Conservation (phyloP, 179 eudicot species). For the Beta corolliflora region DNA sequence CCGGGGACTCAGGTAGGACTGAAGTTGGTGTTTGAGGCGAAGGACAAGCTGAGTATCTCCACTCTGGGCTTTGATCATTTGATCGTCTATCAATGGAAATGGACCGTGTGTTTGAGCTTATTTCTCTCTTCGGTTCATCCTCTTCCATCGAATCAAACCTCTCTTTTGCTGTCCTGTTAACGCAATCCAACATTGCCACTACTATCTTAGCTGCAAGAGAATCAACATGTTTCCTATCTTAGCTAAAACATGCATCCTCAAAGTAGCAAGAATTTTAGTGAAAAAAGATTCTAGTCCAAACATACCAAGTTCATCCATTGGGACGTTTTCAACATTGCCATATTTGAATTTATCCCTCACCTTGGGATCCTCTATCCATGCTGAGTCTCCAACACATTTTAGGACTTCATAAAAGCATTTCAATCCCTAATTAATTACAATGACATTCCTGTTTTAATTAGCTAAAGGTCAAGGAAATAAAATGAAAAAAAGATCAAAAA, state of each 20-base stretch:
- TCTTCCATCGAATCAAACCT: conserved; percentile 75
- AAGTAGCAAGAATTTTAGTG: background rate
- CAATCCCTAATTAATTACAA: conserved; percentile 52
- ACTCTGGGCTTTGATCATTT: conserved; percentile 42
- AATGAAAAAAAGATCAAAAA: too few relatives aligned
- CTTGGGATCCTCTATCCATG: conserved; percentile 64
- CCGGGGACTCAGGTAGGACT: conserved; percentile 58
- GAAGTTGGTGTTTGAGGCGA: conserved; percentile 93
- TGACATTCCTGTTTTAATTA: conserved; percentile 25
- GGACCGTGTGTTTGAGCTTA: conserved; percentile 30
- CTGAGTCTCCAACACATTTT: conserved; percentile 62
- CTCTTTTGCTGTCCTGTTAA: conserved; percentile 67
- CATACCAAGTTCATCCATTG: conserved; percentile 70
- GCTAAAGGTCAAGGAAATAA: background rate
- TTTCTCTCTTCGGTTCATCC: conserved; percentile 52
- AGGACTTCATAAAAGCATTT: conserved; percentile 62
- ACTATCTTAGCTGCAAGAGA: conserved; percentile 45
- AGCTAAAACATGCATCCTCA: background rate
- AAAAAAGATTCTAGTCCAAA: background rate
- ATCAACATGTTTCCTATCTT: conserved; percentile 1
- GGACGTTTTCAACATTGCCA: conserved; percentile 37
- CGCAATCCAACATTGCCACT: conserved; percentile 60
- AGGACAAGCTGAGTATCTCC: conserved; percentile 34
- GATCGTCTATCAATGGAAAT: conserved; percentile 42
- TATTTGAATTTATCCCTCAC: conserved; percentile 56